Conservation (phyloP, 2,329 filamentous ascomycete species). For the Epichloe gansuensis region DNA sequence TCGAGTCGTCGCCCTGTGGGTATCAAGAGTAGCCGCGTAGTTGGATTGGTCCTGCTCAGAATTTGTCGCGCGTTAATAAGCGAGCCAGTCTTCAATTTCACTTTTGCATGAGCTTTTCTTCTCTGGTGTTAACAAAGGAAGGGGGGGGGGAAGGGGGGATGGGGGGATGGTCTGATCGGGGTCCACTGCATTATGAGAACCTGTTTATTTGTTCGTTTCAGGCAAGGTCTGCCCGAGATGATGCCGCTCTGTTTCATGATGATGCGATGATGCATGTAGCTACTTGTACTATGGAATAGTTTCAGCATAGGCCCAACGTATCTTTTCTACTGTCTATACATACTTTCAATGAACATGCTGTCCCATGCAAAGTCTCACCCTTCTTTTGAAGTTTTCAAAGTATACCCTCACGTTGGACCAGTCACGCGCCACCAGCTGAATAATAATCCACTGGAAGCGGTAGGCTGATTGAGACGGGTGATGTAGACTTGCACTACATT, state of each 20-base stretch:
- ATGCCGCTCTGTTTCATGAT: neutral
- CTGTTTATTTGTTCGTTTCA: neutral
- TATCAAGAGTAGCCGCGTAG: constrained; percentile 59
- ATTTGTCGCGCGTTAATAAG: too few relatives aligned
- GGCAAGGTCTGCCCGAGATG: neutral
- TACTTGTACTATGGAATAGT: neutral
- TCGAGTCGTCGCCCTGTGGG: constrained; percentile 63
- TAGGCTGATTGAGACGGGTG: too few relatives aligned
- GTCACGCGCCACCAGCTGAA: too few relatives aligned
- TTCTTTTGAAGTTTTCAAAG: too few relatives aligned
- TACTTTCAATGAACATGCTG: neutral
- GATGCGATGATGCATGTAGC: neutral
- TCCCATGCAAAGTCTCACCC: neutral
- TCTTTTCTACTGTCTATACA: too few relatives aligned
- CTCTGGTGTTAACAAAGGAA: neutral
- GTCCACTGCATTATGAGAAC: neutral
- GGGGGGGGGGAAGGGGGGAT: too few relatives aligned
- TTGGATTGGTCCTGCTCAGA: neutral
- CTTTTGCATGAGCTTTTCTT: neutral
- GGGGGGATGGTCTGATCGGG: neutral
- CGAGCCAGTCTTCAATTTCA: neutral
- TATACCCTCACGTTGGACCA: too few relatives aligned
- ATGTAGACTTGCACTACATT: too few relatives aligned
- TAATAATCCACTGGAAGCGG: too few relatives aligned
- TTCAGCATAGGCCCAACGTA: neutral